A percentile compares a stretch with the other conserved stretches of the same genome.
phyloP scores from a whole-genome alignment of 371 early-diverging fungal species.

The Nematocida major region DNA sequence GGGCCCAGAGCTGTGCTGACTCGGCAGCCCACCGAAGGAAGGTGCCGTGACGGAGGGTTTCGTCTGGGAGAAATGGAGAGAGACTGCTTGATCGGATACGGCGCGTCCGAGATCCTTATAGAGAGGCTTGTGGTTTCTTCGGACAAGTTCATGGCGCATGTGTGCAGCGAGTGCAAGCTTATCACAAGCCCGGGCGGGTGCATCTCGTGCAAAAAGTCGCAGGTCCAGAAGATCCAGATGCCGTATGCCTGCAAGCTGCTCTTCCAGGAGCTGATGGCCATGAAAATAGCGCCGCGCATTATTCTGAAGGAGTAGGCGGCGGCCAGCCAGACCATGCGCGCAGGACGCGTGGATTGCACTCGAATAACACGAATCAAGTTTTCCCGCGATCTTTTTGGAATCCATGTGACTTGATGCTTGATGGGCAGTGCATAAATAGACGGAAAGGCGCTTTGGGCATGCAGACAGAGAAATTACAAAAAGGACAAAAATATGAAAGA shows the following conservation, averaged over 20 bases:
- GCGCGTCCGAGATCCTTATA: constrained; percentile 78
- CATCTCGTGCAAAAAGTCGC: constrained; percentile 1
- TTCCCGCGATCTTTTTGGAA: too few relatives aligned
- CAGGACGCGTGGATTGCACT: too few relatives aligned
- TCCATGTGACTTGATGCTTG: too few relatives aligned
- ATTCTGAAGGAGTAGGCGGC: constrained; percentile 1
- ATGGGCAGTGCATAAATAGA: too few relatives aligned
- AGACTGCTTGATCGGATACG: constrained; percentile 91
- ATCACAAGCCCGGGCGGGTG: constrained; percentile 22
- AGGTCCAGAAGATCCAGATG: constrained; percentile 69
- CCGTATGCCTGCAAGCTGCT: constrained; percentile 96
- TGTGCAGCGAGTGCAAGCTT: constrained; percentile 37
- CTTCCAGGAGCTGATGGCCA: constrained; percentile 85
- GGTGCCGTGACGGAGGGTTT: constrained; percentile 89
- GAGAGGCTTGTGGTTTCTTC: constrained; percentile 87
- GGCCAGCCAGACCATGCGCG: too few relatives aligned
- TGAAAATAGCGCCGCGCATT: constrained; percentile 69
- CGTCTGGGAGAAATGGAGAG: constrained; percentile 97
- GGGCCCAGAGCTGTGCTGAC: constrained; percentile 87
- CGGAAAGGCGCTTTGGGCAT: too few relatives aligned
- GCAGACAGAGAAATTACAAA: too few relatives aligned
- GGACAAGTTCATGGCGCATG: constrained; percentile 66
- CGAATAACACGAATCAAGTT: too few relatives aligned
- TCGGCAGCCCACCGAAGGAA: constrained; percentile 95
- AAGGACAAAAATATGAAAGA: too few relatives aligned